Percentiles rank a stretch among this genome's conserved stretches.
Conservation (phyloP, 192 early-diverging fungal genomes). For the Thamnidium elegans region DNA sequence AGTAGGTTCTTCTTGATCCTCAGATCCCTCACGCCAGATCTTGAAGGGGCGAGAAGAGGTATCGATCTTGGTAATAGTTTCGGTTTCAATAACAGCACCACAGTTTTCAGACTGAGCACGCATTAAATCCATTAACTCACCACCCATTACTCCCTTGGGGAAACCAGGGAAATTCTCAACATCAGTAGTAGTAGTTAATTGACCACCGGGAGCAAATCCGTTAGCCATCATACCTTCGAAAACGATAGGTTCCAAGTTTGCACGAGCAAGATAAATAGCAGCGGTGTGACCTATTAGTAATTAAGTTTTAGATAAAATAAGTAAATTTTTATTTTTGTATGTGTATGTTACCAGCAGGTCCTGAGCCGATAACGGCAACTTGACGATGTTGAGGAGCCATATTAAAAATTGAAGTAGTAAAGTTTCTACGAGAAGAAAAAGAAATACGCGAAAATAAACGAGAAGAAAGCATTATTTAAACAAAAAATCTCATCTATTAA, state of each 20-base stretch:
- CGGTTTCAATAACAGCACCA: constrained; percentile 85
- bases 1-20: constrained; percentile 65
- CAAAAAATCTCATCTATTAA: constrained; percentile 6
- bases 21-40: constrained; percentile 81
- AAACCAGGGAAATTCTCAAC: constrained; percentile 97
- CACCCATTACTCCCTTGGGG: constrained; percentile 85
- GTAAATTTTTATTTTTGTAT: neutral
- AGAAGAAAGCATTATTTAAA: constrained; percentile 11
- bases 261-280: constrained; percentile 92
- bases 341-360: constrained; percentile 71
- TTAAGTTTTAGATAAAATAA: neutral
- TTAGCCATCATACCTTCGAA: constrained; percentile 97
- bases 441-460: constrained; percentile 12
- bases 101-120: constrained; percentile 82
- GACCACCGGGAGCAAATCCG: constrained; percentile 61
- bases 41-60: constrained; percentile 77
- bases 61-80: constrained; percentile 90
- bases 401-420: constrained; percentile 12
- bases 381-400: constrained; percentile 46
- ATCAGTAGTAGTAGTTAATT: constrained; percentile 93
- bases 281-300: constrained; percentile 77
- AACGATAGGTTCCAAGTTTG: constrained; percentile 89
- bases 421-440: constrained; percentile 1
- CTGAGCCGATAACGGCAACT: constrained; percentile 83
- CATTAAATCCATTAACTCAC: constrained; percentile 84